A percentile compares a stretch with the other conserved stretches of the same genome.
Evolutionary conservation across 2,329 filamentous ascomycete species (phyloP).

Genomic region (Alternaria triticimaculans): DNA sequence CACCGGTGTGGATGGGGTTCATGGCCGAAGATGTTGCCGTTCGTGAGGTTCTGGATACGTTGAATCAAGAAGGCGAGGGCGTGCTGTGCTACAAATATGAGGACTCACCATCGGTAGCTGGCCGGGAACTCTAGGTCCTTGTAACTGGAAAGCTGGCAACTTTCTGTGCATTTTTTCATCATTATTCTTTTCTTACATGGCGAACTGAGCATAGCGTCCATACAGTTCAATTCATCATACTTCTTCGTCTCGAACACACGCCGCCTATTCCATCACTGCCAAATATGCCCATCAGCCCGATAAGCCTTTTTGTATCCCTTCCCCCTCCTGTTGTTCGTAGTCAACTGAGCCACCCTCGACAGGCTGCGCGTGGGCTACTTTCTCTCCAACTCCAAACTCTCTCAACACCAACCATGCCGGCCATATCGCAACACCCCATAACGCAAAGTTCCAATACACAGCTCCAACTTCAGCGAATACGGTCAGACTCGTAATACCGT

Average conservation of each 20-base stretch:
- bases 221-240: no score
- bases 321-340: neutral
- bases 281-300: neutral
- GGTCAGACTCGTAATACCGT: slow-evolving; percentile 67
- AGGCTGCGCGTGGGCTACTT: neutral
- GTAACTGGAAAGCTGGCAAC: neutral
- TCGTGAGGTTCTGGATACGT: neutral
- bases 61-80: neutral
- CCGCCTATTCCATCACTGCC: neutral
- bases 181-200: neutral
- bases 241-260: neutral
- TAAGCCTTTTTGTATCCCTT: neutral
- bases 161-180: neutral
- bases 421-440: slow-evolving; percentile 69
- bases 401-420: slow-evolving; percentile 73
- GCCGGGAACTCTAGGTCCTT: neutral
- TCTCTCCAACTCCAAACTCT: slow-evolving; percentile 55
- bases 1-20: neutral
- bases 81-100: neutral
- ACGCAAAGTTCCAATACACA: slow-evolving; percentile 72
- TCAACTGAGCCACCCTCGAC: neutral
- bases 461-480: slow-evolving; percentile 70
- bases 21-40: neutral
- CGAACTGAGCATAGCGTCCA: neutral
- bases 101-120: neutral